Evolutionary conservation across 2,329 filamentous ascomycete species (phyloP), one percentile per base, ranked within the genome.

Genomic region (Trichoderma aggressivum): DNA sequence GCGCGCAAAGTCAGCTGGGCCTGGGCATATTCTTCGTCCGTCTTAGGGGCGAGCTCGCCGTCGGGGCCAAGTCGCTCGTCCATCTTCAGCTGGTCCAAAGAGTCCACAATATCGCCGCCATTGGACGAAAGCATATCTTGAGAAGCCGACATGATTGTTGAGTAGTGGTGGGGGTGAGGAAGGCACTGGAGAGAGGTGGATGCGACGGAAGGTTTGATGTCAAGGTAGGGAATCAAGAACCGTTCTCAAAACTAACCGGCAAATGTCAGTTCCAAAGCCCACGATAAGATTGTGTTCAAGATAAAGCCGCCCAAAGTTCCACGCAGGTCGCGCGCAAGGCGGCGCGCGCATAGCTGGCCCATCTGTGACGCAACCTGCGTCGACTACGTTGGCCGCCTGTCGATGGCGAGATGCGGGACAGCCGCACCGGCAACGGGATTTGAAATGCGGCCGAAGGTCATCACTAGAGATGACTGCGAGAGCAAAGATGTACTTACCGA

Each of bases 21-120:
- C 81, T 94, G 90, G 65, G 94, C 94, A 80, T 99, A 99, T 83
- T 99, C 96, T 81, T 98, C 94, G 77, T 99, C 96, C 72, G 95
- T 97, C 85, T 95, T 96, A 78, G 94, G 95, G 72, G 89, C 88
- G 73, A 89, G 88, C 77, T 95, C 93, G 75, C 92, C 92, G 76
- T 96, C 92, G 63, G 90, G 89, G 61, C 89, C 90, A 68, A 91
- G 84, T 74, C 88, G 86, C 71, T 92, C 91, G 67, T 87, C 86
- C 75, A 93, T 80, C 80, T 90, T 90, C 73, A 93, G 83, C 76
- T 90, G 89, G 75, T 91, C 89, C 81, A 92, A 83, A 72, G 84
- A 81, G 69, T 92, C 89, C 73, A 83, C 78, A 74, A 92, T 81
- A 71, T 89, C 88, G 78, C 87, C 87, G 76, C 89, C 90, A 77